Evolutionary conservation across 306 rosid species (phyloP).

Genomic region (Echinosophora koreensis): DNA sequence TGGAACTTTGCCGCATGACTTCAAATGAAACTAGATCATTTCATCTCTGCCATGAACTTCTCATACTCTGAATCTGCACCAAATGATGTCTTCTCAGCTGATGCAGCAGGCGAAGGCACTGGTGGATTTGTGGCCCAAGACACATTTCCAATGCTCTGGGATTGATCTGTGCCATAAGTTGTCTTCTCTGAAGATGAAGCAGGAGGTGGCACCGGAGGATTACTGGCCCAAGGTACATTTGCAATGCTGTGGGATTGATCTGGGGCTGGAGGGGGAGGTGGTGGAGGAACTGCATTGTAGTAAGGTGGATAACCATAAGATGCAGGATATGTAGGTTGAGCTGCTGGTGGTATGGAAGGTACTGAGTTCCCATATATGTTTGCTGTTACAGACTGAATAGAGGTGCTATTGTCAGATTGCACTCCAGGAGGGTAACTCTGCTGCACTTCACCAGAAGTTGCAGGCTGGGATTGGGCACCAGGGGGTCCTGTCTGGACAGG

Average conservation of each 20-base stretch:
- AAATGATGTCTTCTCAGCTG: constrained; percentile 65
- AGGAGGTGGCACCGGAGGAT: constrained; percentile 63
- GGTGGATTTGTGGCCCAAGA: constrained; percentile 84
- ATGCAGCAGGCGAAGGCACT: constrained; percentile 63
- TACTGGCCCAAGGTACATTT: constrained; percentile 85
- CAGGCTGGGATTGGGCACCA: constrained; percentile 78
- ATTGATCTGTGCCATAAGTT: constrained; percentile 62
- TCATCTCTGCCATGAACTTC: constrained; percentile 98
- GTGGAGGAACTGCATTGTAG: constrained; percentile 82
- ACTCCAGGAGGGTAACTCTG: constrained; percentile 94
- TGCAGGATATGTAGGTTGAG: constrained; percentile 73
- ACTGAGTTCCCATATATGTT: constrained; percentile 68
- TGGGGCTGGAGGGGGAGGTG: constrained; percentile 70
- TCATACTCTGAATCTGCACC: constrained; percentile 95
- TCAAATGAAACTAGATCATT: constrained; percentile 57
- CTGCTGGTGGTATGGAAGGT: constrained; percentile 69
- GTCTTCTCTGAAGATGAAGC: constrained; percentile 62
- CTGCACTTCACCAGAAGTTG: constrained; percentile 75
- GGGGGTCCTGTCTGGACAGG: constrained; percentile 76
- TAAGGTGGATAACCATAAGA: constrained; percentile 85
- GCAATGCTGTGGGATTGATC: constrained; percentile 71
- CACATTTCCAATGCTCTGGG: constrained; percentile 68
- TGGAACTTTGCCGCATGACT: constrained; percentile 30
- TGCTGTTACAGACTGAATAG: constrained; percentile 61
- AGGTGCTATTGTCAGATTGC: constrained; percentile 68